Evolutionary conservation across 345 rosid species (phyloP), one percentile per base, ranked within the genome.

Genomic region (Pugionium cornutum): DNA sequence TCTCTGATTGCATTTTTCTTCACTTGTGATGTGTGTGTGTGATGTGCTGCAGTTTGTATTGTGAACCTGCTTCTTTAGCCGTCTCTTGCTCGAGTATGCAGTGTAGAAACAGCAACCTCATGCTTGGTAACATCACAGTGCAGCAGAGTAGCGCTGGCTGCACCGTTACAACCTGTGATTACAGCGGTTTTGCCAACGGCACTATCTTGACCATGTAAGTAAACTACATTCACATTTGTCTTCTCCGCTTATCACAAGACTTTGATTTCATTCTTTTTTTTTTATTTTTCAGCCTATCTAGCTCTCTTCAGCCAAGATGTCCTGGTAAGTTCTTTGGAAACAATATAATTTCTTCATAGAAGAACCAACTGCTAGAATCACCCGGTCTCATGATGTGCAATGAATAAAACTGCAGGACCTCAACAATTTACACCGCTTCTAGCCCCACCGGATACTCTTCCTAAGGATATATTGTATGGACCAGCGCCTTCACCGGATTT

Each of bases 31-130:
- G 39, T 68, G 53, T 70, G 39, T 68, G 53, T 69, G 5, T 73
- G 48, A 18, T 70, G 39, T 68, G 53, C 55, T 45, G 50, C 80
- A 89, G 98, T 65, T 75, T 92, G 84, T 87, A 89, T 79, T 92
- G 98, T 78, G 83, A 73, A 84, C 96, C 98, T 5, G 87, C 97
- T 66, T 80, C 96, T 29, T 58, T 92, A 72, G 85, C 85, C 3
- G 98, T 86, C 75, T 92, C 98, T 64, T 92, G 98, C 74, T 92
- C 98, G 5, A 92, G 96, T 78, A 83, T 92, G 97, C 89, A 86
- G 62, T 92, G 98, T 70, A 82, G 71, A 62, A 83, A 85, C 51
- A 89, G 97, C 71, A 89, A 83, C 49, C 88, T 83, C 58, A 89
- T 89, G 91, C 78, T 92, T 0, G 98, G 98, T 53, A 92, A 92